Evolutionary conservation across 306 rosid genomes (phyloP).

Genomic region (Ziziphus jujuba): DNA sequence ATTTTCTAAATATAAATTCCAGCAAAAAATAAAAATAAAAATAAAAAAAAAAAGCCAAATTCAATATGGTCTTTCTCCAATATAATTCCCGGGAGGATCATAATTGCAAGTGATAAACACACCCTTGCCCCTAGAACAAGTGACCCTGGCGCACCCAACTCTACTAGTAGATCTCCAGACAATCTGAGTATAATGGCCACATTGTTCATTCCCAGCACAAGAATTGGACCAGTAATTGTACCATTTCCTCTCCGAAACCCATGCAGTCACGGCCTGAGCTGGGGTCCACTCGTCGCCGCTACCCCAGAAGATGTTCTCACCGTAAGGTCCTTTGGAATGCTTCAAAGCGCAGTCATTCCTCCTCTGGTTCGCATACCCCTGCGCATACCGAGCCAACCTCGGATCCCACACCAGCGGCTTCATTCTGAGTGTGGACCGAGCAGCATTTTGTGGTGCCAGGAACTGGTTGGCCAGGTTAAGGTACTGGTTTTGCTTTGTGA

Average conservation of each 20-base stretch:
- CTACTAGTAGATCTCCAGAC: slow-evolving; percentile 60
- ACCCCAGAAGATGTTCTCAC: slow-evolving; percentile 96
- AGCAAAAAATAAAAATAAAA: neutral
- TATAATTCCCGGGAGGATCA: slow-evolving; percentile 90
- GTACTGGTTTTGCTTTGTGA: neutral
- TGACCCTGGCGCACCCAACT: slow-evolving; percentile 75
- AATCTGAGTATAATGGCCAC: slow-evolving; percentile 92
- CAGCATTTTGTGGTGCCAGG: slow-evolving; percentile 67
- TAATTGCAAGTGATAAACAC: slow-evolving; percentile 83
- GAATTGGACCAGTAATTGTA: slow-evolving; percentile 60
- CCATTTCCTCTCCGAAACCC: slow-evolving; percentile 62
- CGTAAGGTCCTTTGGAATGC: slow-evolving; percentile 84
- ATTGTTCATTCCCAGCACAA: slow-evolving; percentile 47
- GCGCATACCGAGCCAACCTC: slow-evolving; percentile 54
- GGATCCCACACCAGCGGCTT: slow-evolving; percentile 55
- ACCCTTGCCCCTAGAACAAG: slow-evolving; percentile 53
- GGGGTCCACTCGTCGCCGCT: slow-evolving; percentile 79
- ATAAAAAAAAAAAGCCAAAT: neutral
- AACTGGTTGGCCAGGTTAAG: slow-evolving; percentile 43
- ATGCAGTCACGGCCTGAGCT: slow-evolving; percentile 60
- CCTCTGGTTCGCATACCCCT: slow-evolving; percentile 70
- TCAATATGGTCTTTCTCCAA: slow-evolving; percentile 80
- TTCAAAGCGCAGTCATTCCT: slow-evolving; percentile 57
- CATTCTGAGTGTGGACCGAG: slow-evolving; percentile 38
- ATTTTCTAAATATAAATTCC: too few species aligned